Conservation (phyloP, 2,329 filamentous ascomycete genomes). For the Aureobasidium sp. region DNA sequence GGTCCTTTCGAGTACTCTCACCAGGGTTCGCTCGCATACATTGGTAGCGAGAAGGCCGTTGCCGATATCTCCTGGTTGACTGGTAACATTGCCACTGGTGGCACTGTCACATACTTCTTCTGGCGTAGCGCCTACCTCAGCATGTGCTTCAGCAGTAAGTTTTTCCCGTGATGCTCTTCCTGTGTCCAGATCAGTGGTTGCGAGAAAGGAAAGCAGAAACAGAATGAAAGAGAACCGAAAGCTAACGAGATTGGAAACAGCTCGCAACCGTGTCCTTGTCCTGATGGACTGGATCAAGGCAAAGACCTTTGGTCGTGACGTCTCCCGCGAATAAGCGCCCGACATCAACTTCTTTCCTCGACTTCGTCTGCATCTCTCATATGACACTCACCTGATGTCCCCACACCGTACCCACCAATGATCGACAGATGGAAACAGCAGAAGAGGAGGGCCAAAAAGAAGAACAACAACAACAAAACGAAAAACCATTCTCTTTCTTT, state of each 20-base stretch:
- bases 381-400: slow-evolving; percentile 9
- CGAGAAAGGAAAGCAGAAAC: neutral
- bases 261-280: slow-evolving; percentile 89
- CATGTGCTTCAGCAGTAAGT: slow-evolving; percentile 99
- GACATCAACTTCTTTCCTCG: neutral
- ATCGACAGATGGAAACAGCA: neutral
- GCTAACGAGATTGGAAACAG: slow-evolving; percentile 40
- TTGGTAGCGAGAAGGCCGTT: slow-evolving; percentile 95
- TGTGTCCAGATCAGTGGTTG: neutral
- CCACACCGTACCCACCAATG: neutral
- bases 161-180: slow-evolving; percentile 26
- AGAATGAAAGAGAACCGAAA: slow-evolving; percentile 11
- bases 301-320: slow-evolving; percentile 91
- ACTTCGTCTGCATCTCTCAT: neutral
- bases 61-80: slow-evolving; percentile 97
- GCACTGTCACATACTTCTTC: slow-evolving; percentile 87
- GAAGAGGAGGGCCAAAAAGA: neutral
- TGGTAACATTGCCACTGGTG: slow-evolving; percentile 89
- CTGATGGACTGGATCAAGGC: slow-evolving; percentile 94
- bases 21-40: slow-evolving; percentile 94
- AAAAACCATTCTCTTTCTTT: neutral
- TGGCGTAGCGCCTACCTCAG: slow-evolving; percentile 97
- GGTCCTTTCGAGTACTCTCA: slow-evolving; percentile 98
- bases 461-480: neutral
- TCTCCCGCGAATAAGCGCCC: slow-evolving; percentile 62